Evolutionary conservation across 1,284 basidiomycete species (phyloP).

Genomic region (Caloboletus inedulis): DNA sequence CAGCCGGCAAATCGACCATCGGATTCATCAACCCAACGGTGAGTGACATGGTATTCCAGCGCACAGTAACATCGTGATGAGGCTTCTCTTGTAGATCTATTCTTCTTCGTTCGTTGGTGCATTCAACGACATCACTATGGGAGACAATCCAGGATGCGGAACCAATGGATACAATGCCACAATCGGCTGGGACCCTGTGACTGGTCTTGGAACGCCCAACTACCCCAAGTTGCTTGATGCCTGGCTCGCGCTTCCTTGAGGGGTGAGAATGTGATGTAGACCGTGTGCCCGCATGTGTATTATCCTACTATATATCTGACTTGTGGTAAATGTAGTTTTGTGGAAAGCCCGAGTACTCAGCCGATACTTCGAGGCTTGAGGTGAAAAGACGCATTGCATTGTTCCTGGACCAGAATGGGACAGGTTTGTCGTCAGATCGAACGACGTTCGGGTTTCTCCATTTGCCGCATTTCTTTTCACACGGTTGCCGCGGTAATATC

Average conservation of each 20-base stretch:
- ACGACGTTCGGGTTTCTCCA: too few species aligned
- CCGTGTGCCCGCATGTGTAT: too few species aligned
- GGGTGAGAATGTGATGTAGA: too few species aligned
- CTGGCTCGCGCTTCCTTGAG: constrained; percentile 23
- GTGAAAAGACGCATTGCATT: too few species aligned
- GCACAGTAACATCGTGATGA: neutral
- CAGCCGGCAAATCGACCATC: constrained; percentile 37
- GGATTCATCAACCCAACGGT: constrained; percentile 37
- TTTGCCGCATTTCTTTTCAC: too few species aligned
- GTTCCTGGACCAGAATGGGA: too few species aligned
- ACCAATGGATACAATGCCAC: constrained; percentile 34
- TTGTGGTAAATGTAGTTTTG: too few species aligned
- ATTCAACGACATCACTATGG: constrained; percentile 43
- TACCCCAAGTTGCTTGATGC: constrained; percentile 22
- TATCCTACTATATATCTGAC: too few species aligned
- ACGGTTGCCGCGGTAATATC: too few species aligned
- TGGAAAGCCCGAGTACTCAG: too few species aligned
- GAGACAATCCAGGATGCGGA: constrained; percentile 39
- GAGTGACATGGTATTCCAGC: neutral
- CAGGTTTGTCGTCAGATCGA: too few species aligned
- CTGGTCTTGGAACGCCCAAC: constrained; percentile 36
- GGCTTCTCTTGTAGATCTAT: constrained; percentile 18
- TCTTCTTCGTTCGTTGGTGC: constrained; percentile 11
- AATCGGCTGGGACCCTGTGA: constrained; percentile 41
- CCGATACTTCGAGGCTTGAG: too few species aligned